Evolutionary conservation across 1,284 basidiomycete genomes (phyloP).

Genomic region (Xerocomus nothofagi): DNA sequence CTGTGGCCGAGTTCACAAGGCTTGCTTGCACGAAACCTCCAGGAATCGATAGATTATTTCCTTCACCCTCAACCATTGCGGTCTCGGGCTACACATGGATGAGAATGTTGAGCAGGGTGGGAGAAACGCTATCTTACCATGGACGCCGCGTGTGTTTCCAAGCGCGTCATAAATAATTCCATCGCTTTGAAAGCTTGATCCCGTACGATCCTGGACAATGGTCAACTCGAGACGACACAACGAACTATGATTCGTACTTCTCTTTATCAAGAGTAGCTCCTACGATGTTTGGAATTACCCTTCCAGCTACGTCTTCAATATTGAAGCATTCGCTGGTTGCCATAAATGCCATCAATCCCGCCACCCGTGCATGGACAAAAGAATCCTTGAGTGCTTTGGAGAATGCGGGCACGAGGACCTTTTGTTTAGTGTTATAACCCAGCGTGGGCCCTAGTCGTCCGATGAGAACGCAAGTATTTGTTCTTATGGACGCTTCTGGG

Average conservation of each 20-base stretch:
- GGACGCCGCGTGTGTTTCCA: conserved; percentile 75
- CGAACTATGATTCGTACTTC: conserved; percentile 51
- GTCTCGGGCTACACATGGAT: conserved; percentile 63
- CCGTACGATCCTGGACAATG: conserved; percentile 68
- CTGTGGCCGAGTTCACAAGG: conserved; percentile 82
- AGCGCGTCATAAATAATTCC: conserved; percentile 78
- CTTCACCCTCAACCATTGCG: conserved; percentile 42
- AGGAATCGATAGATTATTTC: conserved; percentile 37
- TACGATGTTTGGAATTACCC: conserved; percentile 84
- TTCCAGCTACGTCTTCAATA: conserved; percentile 83
- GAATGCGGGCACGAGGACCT: conserved; percentile 96
- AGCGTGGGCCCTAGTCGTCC: conserved; percentile 87
- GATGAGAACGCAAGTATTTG: conserved; percentile 96
- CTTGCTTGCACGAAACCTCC: conserved; percentile 47
- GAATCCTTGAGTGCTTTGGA: conserved; percentile 86
- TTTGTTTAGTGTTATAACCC: conserved; percentile 87
- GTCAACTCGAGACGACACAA: conserved; percentile 4
- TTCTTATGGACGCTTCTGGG: conserved; percentile 91
- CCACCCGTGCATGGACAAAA: conserved; percentile 92
- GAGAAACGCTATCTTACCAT: conserved; percentile 58
- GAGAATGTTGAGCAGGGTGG: neutral
- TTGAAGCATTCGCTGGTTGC: conserved; percentile 92
- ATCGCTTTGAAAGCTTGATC: conserved; percentile 94
- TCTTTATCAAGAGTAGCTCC: conserved; percentile 86
- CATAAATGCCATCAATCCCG: conserved; percentile 95